phyloP scores from a whole-genome alignment of 345 rosid species.

The Gossypium turneri region DNA sequence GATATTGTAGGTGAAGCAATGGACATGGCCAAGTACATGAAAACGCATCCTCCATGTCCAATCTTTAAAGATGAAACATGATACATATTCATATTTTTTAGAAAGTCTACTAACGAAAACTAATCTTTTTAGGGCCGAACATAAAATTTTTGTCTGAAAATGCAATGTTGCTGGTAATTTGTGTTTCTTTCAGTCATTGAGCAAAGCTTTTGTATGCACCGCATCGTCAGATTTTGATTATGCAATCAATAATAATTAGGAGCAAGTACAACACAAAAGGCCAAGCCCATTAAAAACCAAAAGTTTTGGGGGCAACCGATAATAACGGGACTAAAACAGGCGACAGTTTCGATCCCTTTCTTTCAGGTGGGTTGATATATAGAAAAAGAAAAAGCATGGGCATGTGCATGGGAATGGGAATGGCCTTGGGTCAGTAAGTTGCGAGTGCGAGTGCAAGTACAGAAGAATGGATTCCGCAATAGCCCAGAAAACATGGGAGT shows the following conservation, averaged over 20 bases:
- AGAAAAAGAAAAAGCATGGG: not conserved
- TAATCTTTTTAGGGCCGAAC: no score
- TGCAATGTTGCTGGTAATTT: no score
- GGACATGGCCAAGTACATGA: slow-evolving; percentile 81
- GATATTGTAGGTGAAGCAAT: slow-evolving; percentile 46
- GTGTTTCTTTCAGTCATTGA: no score
- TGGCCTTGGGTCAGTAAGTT: not conserved
- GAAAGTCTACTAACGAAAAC: no score
- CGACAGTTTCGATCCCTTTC: no score
- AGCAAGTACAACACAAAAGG: not conserved
- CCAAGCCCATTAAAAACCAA: not conserved
- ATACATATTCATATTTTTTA: no score
- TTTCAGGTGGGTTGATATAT: not conserved
- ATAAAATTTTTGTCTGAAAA: no score
- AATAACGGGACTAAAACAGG: not conserved
- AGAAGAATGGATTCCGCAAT: slow-evolving; percentile 39
- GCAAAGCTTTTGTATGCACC: no score
- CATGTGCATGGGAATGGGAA: no score
- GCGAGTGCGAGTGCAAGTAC: not conserved
- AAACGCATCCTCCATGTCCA: slow-evolving; percentile 57
- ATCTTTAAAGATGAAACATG: no score
- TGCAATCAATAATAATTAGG: not conserved
- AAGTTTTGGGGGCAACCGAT: not conserved
- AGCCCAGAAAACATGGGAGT: slow-evolving; percentile 97
- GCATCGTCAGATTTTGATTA: no score